Evolutionary conservation across 1,284 basidiomycete species (phyloP).

Genomic region (Ustilago lituana): DNA sequence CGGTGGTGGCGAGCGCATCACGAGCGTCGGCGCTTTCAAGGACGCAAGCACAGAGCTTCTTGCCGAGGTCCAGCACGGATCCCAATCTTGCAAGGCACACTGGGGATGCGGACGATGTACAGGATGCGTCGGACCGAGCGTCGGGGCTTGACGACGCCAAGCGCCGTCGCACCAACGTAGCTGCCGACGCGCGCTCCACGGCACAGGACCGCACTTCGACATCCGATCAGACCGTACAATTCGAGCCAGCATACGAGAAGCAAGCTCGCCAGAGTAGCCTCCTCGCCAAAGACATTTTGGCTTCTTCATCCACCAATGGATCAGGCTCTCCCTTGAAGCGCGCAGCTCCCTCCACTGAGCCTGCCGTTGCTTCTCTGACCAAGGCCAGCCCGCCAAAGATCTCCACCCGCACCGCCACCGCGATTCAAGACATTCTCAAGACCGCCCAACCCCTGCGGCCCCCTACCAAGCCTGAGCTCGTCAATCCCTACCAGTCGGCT

Average conservation of each 20-base stretch:
- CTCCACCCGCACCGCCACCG: constrained; percentile 49
- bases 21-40: constrained; percentile 21
- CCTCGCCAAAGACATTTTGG: constrained; percentile 31
- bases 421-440: constrained; percentile 55
- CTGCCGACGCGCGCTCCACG: not conserved
- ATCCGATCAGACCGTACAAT: constrained; percentile 22
- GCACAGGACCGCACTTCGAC: not conserved
- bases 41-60: constrained; percentile 5
- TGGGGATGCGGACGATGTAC: constrained; percentile 12
- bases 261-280: constrained; percentile 34
- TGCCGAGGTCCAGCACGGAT: constrained; percentile 41
- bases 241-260: constrained; percentile 32
- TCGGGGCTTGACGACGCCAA: constrained; percentile 46
- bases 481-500: constrained; percentile 61
- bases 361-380: not conserved
- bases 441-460: constrained; percentile 39
- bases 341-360: constrained; percentile 24
- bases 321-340: constrained; percentile 28
- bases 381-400: constrained; percentile 26
- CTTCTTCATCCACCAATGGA: constrained; percentile 2
- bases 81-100: constrained; percentile 23
- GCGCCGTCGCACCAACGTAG: constrained; percentile 30
- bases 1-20: constrained; percentile 33
- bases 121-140: constrained; percentile 19
- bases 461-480: constrained; percentile 53